A percentile compares a stretch with the other conserved stretches of the same genome.
phyloP scores from a whole-genome alignment of 1,284 basidiomycete species.

The Peniophora sp. region DNA sequence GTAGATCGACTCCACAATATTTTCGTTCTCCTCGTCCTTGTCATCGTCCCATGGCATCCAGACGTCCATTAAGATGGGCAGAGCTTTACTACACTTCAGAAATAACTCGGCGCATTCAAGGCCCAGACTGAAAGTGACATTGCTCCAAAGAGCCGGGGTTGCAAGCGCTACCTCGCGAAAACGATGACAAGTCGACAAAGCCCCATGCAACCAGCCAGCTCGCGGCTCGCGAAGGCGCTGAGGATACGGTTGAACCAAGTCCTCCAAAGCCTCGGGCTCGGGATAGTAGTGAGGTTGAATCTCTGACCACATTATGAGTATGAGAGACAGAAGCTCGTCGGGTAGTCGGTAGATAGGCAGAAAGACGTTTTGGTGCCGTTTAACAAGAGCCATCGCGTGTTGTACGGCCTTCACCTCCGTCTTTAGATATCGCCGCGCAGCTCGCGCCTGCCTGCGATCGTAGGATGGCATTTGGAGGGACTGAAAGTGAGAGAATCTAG shows the following conservation, averaged over 20 bases:
- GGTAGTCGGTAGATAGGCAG: neutral
- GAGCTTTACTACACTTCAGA: neutral
- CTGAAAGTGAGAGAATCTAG: neutral
- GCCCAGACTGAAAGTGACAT: neutral
- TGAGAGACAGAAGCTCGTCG: neutral
- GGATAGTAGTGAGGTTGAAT: neutral
- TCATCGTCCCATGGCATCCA: neutral
- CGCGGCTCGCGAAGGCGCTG: too few relatives aligned
- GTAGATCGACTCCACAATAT: neutral
- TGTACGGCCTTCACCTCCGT: neutral
- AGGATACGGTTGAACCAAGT: neutral
- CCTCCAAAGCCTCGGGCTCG: neutral
- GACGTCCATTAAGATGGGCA: neutral
- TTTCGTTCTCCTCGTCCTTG: neutral
- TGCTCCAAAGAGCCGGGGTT: neutral
- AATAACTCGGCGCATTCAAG: neutral
- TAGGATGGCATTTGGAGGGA: neutral
- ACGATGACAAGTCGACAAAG: too few relatives aligned
- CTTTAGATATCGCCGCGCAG: neutral
- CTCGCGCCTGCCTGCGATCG: neutral
- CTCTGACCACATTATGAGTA: neutral
- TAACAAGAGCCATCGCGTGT: neutral
- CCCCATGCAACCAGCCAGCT: too few relatives aligned
- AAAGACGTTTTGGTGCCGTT: neutral
- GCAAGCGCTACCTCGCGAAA: neutral